Evolutionary conservation across 306 rosid species (phyloP).

Genomic region (Dryas octopetala): DNA sequence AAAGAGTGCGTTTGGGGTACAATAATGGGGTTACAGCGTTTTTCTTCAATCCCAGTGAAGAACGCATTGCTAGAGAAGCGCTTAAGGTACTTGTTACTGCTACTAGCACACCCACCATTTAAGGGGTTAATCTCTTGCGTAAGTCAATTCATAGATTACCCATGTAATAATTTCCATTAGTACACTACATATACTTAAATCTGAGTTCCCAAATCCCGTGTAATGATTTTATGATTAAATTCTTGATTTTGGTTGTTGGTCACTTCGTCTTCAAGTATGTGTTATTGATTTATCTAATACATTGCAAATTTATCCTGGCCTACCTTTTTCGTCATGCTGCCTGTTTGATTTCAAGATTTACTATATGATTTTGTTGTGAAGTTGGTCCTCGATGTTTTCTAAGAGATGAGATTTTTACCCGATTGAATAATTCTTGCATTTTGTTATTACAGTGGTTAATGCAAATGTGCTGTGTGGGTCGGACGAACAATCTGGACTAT

Average conservation of each 20-base stretch:
- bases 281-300: not conserved
- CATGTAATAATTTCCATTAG: not conserved
- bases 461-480: not conserved
- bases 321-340: not conserved
- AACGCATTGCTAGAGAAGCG: constrained; percentile 66
- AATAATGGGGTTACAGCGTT: constrained; percentile 42
- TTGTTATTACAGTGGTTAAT: not conserved
- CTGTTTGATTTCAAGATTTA: not conserved
- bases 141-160: not conserved
- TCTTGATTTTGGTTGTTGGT: too few species aligned
- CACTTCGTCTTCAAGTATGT: not conserved
- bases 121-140: not conserved
- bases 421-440: not conserved
- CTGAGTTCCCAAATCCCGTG: not conserved
- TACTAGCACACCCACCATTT: not conserved
- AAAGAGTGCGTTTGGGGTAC: constrained; percentile 14
- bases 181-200: not conserved
- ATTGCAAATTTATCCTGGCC: not conserved
- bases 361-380: not conserved
- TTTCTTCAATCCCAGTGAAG: constrained; percentile 66
- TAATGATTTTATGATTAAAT: not conserved
- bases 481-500: not conserved
- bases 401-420: not conserved
- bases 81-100: constrained; percentile 55
- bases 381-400: not conserved